phyloP scores from a whole-genome alignment of 2,329 filamentous ascomycete genomes.

The Paecilomyces fulvus region DNA sequence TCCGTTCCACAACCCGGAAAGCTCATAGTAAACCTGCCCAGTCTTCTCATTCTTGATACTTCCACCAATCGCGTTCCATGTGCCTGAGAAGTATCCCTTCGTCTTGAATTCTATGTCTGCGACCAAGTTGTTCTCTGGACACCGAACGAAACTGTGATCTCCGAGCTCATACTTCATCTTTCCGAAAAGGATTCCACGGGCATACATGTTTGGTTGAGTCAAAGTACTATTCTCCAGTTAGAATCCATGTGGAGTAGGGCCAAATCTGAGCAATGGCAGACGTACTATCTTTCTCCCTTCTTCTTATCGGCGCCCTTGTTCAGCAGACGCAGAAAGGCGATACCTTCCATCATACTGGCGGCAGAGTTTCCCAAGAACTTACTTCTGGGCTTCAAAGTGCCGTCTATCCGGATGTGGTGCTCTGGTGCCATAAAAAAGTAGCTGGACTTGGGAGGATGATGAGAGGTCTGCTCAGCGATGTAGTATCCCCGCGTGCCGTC shows the following conservation, averaged over 20 bases:
- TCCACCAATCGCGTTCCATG: constrained; percentile 92
- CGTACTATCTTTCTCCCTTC: constrained; percentile 79
- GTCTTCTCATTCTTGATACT: constrained; percentile 81
- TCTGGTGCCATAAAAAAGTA: constrained; percentile 98
- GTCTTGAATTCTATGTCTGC: constrained; percentile 98
- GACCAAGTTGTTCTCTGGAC: constrained; percentile 75
- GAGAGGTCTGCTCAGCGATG: constrained; percentile 93
- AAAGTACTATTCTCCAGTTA: constrained; percentile 54
- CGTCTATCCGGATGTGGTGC: constrained; percentile 89
- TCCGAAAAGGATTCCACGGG: constrained; percentile 88
- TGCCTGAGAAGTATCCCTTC: constrained; percentile 93
- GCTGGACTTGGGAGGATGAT: constrained; percentile 96
- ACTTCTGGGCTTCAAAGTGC: constrained; percentile 87
- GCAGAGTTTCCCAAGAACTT: constrained; percentile 96
- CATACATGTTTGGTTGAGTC: constrained; percentile 99
- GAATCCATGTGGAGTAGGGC: background rate
- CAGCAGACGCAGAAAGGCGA: constrained; percentile 73
- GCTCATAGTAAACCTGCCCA: constrained; percentile 79
- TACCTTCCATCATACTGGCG: constrained; percentile 96
- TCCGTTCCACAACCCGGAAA: constrained; percentile 87
- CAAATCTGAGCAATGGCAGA: constrained; percentile 16
- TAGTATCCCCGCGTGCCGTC: constrained; percentile 86
- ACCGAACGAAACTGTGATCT: constrained; percentile 87
- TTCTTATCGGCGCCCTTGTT: constrained; percentile 61
- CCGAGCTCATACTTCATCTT: constrained; percentile 99